A percentile compares a stretch with the other conserved stretches of the same genome.
Conservation (phyloP, 1,139 yeast genomes). For the Tardiomyces digboiensis region DNA sequence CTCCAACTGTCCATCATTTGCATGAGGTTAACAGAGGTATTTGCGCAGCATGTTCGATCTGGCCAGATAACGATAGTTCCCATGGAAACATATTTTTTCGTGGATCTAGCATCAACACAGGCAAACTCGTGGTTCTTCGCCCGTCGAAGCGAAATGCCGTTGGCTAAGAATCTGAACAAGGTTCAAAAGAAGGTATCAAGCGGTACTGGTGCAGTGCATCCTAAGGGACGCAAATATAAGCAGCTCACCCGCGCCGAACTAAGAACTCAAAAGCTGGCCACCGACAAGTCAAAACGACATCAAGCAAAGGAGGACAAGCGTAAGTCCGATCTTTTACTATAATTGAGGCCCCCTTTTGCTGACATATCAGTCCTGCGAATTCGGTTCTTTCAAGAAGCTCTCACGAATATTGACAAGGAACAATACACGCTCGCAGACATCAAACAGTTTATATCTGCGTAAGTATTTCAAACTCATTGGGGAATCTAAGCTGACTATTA, state of each 20-base stretch:
- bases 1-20: no score
- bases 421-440: constrained; percentile 48
- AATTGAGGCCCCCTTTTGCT: neutral
- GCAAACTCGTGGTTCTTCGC: no score
- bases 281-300: constrained; percentile 51
- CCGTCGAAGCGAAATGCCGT: no score
- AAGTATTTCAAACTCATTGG: constrained; percentile 26
- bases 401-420: constrained; percentile 35
- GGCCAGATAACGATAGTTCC: no score
- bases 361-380: constrained; percentile 32
- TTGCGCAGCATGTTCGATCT: no score
- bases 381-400: constrained; percentile 55
- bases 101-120: no score
- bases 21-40: no score
- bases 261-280: constrained; percentile 61
- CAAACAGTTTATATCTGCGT: constrained; percentile 46
- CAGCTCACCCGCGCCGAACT: constrained; percentile 79
- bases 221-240: constrained; percentile 81
- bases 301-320: constrained; percentile 36
- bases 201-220: constrained; percentile 47
- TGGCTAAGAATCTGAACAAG: constrained; percentile 63
- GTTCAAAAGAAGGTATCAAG: constrained; percentile 62
- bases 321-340: neutral
- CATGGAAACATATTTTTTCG: neutral
- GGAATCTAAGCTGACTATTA: no score